Evolutionary conservation across 257 asterid species (phyloP).

Genomic region (Misopates orontium): DNA sequence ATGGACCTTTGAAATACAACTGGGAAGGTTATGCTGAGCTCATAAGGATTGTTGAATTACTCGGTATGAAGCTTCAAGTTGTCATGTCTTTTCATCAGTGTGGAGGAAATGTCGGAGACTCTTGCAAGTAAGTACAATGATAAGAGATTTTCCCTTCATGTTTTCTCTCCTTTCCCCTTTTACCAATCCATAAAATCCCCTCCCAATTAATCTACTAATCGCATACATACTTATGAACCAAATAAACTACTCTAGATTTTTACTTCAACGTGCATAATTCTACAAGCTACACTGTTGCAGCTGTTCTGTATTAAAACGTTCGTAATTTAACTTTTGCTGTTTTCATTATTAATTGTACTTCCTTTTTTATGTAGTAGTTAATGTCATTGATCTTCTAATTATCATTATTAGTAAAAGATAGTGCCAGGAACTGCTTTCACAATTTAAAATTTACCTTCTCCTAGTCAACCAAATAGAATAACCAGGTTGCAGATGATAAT

Average conservation of each 20-base stretch:
- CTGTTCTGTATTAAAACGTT: no score
- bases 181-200: neutral
- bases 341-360: no score
- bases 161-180: neutral
- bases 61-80: constrained; percentile 81
- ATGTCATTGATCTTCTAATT: no score
- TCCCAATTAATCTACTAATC: no score
- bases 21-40: constrained; percentile 95
- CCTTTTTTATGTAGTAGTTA: no score
- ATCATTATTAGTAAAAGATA: no score
- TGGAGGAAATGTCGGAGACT: constrained; percentile 93
- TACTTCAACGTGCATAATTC: no score
- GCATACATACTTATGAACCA: no score
- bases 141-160: neutral
- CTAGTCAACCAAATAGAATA: neutral
- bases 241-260: no score
- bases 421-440: no score
- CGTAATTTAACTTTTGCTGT: no score
- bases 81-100: constrained; percentile 98
- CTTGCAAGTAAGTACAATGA: constrained; percentile 61
- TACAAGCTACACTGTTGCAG: no score
- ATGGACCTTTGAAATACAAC: constrained; percentile 76
- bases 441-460: neutral
- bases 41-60: constrained; percentile 61
- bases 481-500: constrained; percentile 1